Evolutionary conservation across 2,329 filamentous ascomycete genomes (phyloP).

Genomic region (Phoma herbarum): DNA sequence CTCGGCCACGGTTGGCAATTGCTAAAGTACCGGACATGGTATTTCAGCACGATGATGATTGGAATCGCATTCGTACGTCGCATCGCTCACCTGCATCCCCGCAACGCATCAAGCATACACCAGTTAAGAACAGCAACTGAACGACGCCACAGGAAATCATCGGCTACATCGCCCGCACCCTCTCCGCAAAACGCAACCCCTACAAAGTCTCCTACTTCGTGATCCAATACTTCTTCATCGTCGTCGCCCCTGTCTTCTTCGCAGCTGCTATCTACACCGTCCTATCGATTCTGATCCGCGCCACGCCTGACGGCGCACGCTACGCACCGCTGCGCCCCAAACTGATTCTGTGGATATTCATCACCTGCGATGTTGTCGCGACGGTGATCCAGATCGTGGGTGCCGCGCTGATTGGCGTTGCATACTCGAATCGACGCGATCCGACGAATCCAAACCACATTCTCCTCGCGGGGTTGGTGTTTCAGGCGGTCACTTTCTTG

Average conservation of each 20-base stretch:
- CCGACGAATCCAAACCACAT: slow-evolving; percentile 64
- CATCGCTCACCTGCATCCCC: background rate
- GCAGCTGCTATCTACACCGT: slow-evolving; percentile 66
- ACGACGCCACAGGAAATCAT: slow-evolving; percentile 44
- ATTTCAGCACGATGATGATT: slow-evolving; percentile 57
- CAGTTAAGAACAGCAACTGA: too few relatives aligned
- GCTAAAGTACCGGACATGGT: slow-evolving; percentile 54
- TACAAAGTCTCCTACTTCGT: slow-evolving; percentile 66
- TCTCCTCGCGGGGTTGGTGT: slow-evolving; percentile 63
- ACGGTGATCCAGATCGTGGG: slow-evolving; percentile 40
- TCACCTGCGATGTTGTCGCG: slow-evolving; percentile 60
- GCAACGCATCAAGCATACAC: too few relatives aligned
- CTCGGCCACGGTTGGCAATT: slow-evolving; percentile 54
- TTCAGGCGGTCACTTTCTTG: slow-evolving; percentile 63
- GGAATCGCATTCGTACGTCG: slow-evolving; percentile 45
- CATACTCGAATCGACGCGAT: slow-evolving; percentile 59
- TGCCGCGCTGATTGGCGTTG: slow-evolving; percentile 63
- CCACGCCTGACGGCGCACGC: slow-evolving; percentile 41
- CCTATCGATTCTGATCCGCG: slow-evolving; percentile 60
- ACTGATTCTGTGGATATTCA: slow-evolving; percentile 63
- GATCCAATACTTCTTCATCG: slow-evolving; percentile 69
- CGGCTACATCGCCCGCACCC: slow-evolving; percentile 56
- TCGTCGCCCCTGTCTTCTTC: slow-evolving; percentile 67
- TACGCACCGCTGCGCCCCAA: slow-evolving; percentile 59
- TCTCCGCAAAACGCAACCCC: slow-evolving; percentile 56